Percentiles rank a stretch among this genome's conserved stretches.
Evolutionary conservation across 2,329 filamentous ascomycete genomes (phyloP).

Genomic region (Ascochyta clinopodiicola): DNA sequence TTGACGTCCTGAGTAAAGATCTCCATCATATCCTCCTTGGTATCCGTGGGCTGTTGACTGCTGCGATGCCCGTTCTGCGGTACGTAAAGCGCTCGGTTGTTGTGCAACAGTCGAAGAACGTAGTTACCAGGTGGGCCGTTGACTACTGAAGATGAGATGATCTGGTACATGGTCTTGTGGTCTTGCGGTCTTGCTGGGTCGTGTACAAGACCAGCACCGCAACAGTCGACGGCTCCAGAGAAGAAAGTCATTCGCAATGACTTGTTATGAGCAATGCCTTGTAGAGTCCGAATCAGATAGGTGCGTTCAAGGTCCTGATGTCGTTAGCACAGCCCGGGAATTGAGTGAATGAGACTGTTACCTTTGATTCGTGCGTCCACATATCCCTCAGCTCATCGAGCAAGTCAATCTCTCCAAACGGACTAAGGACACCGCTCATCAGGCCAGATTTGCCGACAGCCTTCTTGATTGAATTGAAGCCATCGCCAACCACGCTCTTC

Average conservation of each 20-base stretch:
- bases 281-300: slow-evolving; percentile 92
- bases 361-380: slow-evolving; percentile 97
- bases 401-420: slow-evolving; percentile 94
- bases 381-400: slow-evolving; percentile 93
- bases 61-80: slow-evolving; percentile 82
- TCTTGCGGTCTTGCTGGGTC: slow-evolving; percentile 89
- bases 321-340: slow-evolving; percentile 12
- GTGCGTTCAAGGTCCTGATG: slow-evolving; percentile 85
- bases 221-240: slow-evolving; percentile 88
- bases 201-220: slow-evolving; percentile 91
- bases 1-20: slow-evolving; percentile 95
- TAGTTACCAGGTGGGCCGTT: slow-evolving; percentile 85
- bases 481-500: slow-evolving; percentile 88
- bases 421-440: slow-evolving; percentile 94
- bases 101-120: slow-evolving; percentile 93
- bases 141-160: slow-evolving; percentile 91
- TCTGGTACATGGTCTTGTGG: slow-evolving; percentile 99
- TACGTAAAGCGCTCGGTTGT: slow-evolving; percentile 89
- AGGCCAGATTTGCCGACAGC: slow-evolving; percentile 93
- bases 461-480: slow-evolving; percentile 94
- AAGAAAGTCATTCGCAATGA: slow-evolving; percentile 96
- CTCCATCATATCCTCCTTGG: slow-evolving; percentile 99
- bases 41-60: slow-evolving; percentile 78
- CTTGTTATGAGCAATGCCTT: slow-evolving; percentile 94
- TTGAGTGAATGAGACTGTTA: slow-evolving; percentile 38